Base-by-base conservation (phyloP, 345 rosid genomes). In the Excoecaria agallocha region DNA sequence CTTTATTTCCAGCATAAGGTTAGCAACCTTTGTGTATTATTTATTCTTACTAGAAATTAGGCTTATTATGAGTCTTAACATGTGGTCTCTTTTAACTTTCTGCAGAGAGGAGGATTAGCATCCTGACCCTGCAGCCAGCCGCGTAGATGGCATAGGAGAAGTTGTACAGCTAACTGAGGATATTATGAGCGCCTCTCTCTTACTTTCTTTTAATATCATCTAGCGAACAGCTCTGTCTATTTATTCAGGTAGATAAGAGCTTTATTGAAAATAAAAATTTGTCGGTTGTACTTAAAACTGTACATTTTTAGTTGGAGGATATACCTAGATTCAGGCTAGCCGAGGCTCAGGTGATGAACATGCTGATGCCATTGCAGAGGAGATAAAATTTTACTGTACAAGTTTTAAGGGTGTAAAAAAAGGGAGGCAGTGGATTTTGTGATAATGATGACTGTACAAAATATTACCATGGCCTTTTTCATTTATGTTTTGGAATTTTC, bases 141-240 rank as follows among this genome's bases (percentile, higher is more conserved):
- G 67, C 63, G 8, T 76, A 74, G n/a, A 78, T 37, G 81, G 83
- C 72, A 35, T 79, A 80, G 82, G 74, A 78, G 74, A 79, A 73
- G 79, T 74, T 83, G 89, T 89, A 89, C 87, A 89, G 89, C 88
- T 89, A 86, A 89, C 89, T 68, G 88, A 82, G 86, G 83, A 84
- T 77, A 75, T 87, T 73, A 67, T 54, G 84, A 76, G 80, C 52
- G 68, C 84, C 80, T 78, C 84, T n/a, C n/a, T 69, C 85, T 77
- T 65, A 73, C 61, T 70, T 77, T 41, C 58, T 46, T 73, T 76
- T 62, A 59, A 65, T 50, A 73, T 83, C 58, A 73, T 83, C 58
- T 70, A 76, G 83, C 41, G 22, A 43, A 77, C 6, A 24, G 84
- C 81, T 77, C 82, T 66, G 49, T 79, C 85, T 79, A 69, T 68